Base-by-base conservation (phyloP, 2,329 filamentous ascomycete genomes). In the Chaetomiaceae sp. region DNA sequence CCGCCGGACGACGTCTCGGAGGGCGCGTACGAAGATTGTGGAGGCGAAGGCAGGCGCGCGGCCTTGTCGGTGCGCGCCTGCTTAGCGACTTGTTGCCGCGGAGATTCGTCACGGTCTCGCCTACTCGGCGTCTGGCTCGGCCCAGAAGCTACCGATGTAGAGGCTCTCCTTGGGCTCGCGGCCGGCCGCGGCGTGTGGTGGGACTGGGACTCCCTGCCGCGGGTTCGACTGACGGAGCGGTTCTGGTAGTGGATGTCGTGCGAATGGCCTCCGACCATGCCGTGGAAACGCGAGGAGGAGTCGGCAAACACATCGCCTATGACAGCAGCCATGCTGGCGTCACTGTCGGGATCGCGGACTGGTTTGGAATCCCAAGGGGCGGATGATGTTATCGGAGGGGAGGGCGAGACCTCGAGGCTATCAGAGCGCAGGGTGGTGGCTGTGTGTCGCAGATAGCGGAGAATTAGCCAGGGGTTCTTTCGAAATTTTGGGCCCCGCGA, bases 301-400 rank as follows among this genome's bases (percentile, higher is more conserved):
- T 88, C 82, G 66, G 86, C 78, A 68, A 82, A 80, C 71, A 82
- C 82, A 72, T 91, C 87, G 65, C 77, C 76, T 58, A 82, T 75
- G 67, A 82, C 65, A 67, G 78, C 73, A 62, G 78, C 79, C 79
- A 83, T 83, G 69, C 66, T 74, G 71, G 70, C 61, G 53, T 56
- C 41, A 52, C 50, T 32, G 47, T 53, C 34, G 27, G 22, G 20
- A 1, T 15, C 12, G 33, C 19, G 10, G 15, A 19, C 15, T 39
- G 36, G 40, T 42, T 9, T 14, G 39, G n/a, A 30, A 12, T 45
- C 45, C 48, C 45, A 38, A 47, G 47, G 44, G 47, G 34, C 37
- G 42, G 42, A 48, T 45, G 50, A 35, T 38, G 47, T 45, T 52
- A 54, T 54, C 48, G 48, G 45, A n/a, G 40, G 15, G 33, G 48